A percentile compares a stretch with the other conserved stretches of the same genome.
Evolutionary conservation across 306 rosid genomes (phyloP).

Genomic region (Inga oerstediana): DNA sequence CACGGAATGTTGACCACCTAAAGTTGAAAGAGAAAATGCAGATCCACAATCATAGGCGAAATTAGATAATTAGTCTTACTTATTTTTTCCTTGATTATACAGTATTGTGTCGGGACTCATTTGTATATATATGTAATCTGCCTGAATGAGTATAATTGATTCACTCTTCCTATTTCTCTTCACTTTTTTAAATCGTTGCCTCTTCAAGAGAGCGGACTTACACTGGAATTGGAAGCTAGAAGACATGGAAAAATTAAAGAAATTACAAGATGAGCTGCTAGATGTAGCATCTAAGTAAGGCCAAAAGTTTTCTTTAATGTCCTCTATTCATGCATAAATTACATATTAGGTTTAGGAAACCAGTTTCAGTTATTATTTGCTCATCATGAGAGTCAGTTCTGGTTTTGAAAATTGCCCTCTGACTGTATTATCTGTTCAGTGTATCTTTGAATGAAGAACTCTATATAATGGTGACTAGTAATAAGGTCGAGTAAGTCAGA

Average conservation of each 20-base stretch:
- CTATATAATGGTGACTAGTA: constrained; percentile 6
- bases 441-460: constrained; percentile 20
- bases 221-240: constrained; percentile 79
- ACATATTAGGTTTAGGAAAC: constrained; percentile 13
- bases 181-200: constrained; percentile 31
- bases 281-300: constrained; percentile 78
- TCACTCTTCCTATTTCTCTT: too few species aligned
- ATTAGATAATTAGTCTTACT: too few species aligned
- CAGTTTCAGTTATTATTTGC: constrained; percentile 12
- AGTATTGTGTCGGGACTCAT: too few species aligned
- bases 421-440: too few species aligned
- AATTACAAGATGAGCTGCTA: constrained; percentile 76
- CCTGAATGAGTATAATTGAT: too few species aligned
- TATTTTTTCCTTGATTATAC: too few species aligned
- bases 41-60: too few species aligned
- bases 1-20: too few species aligned
- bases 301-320: not conserved
- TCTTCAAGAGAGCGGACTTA: constrained; percentile 80
- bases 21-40: too few species aligned
- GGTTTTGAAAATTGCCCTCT: constrained; percentile 11
- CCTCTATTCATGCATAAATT: not conserved
- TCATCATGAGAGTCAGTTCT: constrained; percentile 3
- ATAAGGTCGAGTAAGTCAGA: not conserved
- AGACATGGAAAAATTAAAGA: constrained; percentile 73
- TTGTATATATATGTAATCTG: too few species aligned